phyloP scores from a whole-genome alignment of 306 rosid genomes.

The Quercus cerris region DNA sequence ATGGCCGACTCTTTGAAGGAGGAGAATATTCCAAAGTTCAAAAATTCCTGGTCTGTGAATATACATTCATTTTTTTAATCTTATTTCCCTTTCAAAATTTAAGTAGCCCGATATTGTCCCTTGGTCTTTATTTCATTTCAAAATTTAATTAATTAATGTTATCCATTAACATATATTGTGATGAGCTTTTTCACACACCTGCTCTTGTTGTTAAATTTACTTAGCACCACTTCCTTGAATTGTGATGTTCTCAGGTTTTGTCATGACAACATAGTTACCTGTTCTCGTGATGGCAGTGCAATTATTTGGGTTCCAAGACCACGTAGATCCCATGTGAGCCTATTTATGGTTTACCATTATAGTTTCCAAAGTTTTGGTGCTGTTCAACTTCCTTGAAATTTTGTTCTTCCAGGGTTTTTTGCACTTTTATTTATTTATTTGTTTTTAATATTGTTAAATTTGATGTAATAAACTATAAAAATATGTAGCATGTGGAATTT shows the following conservation, averaged over 20 bases:
- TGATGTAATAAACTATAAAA: neutral
- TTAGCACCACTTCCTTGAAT: constrained; percentile 21
- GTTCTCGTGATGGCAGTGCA: constrained; percentile 98
- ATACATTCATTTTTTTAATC: constrained; percentile 16
- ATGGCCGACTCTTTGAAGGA: constrained; percentile 61
- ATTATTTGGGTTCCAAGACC: constrained; percentile 93
- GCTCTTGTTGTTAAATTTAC: constrained; percentile 18
- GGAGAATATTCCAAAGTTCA: constrained; percentile 59
- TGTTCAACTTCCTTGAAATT: constrained; percentile 10
- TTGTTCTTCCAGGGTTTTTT: constrained; percentile 4
- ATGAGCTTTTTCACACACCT: constrained; percentile 11
- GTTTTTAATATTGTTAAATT: neutral
- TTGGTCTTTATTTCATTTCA: neutral
- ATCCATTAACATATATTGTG: neutral
- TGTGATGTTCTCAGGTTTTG: constrained; percentile 57
- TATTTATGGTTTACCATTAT: constrained; percentile 14
- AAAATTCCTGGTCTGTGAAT: constrained; percentile 63
- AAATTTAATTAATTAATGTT: neutral
- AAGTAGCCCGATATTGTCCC: neutral
- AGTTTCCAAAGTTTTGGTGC: constrained; percentile 23
- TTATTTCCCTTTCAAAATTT: neutral
- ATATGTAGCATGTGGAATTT: neutral
- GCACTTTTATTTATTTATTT: no score
- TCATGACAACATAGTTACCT: constrained; percentile 89
- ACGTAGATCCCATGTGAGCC: constrained; percentile 85